Base-by-base conservation (phyloP, 805 yeast genomes). In the Teunomyces kruisii region DNA sequence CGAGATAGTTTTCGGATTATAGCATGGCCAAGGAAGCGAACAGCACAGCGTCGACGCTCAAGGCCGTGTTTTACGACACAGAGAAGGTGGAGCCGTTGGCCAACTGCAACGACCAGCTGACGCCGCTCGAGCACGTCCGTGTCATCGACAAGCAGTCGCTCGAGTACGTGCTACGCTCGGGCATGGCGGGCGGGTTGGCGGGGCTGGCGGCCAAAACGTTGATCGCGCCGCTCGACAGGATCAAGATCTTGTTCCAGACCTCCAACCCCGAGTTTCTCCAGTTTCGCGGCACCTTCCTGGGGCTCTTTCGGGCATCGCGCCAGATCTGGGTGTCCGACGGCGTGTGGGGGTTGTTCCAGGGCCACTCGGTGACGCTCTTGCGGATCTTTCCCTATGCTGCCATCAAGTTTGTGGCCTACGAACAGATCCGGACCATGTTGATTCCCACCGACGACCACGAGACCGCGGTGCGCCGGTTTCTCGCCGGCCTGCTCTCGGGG, bases 351-450 rank as follows among this genome's bases (percentile, higher is more conserved):
- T 78, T 94, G 44, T 92, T 83, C 62, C 96, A 92, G 58, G 99
- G 99, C 32, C 99, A 94, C 63, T 88, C 96, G 4, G 97, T 95
- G 1, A 94, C 99, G 0, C 69, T 94, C 41, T 64, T 91, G 35
- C 75, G 99, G 50, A 88, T 94, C 3, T 92, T 94, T 63, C 99
- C 99, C 1, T 94, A 94, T 63, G 97, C 99, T 3, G 96, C 97
- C 9, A 87, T 94, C 58, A 94, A 94, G 63, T 94, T 92, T 64
- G 96, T 94, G 12, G 91, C 96, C 8, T 94, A 94, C 65, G 99
- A 94, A 67, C 98, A 94, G 64, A 81, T 91, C 39, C 70, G 99
- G 49, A 75, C 87, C 9, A 44, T 86, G 1, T 65, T 94, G 48
- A 94, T 94, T 42, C 96, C 96, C 2, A 71, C 76, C 42, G 84